Conservation (phyloP, 306 rosid genomes). For the Rubus idaeus region DNA sequence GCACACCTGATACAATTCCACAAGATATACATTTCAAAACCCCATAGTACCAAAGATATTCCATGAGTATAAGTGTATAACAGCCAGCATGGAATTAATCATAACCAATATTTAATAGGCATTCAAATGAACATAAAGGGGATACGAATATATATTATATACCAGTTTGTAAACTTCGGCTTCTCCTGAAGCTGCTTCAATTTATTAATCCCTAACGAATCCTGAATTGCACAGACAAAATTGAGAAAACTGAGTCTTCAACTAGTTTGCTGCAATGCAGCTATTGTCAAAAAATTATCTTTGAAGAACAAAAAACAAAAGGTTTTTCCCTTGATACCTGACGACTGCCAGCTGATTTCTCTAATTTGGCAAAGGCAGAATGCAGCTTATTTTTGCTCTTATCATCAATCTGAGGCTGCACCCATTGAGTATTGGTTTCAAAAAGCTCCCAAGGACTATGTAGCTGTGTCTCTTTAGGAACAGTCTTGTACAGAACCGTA, state of each 20-base stretch:
- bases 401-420: constrained; percentile 67
- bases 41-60: neutral
- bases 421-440: constrained; percentile 67
- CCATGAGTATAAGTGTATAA: no score
- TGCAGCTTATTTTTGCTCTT: constrained; percentile 53
- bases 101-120: neutral
- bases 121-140: neutral
- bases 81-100: neutral
- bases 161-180: constrained; percentile 76
- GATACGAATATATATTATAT: constrained; percentile 37
- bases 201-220: constrained; percentile 68
- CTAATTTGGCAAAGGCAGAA: constrained; percentile 54
- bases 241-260: constrained; percentile 20
- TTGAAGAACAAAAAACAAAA: neutral
- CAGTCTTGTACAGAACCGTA: constrained; percentile 69
- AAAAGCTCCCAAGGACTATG: constrained; percentile 99
- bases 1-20: constrained; percentile 66
- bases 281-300: neutral
- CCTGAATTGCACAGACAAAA: constrained; percentile 51
- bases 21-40: neutral
- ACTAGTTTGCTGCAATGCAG: neutral
- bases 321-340: constrained; percentile 52
- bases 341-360: constrained; percentile 46
- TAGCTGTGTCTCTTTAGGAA: constrained; percentile 57
- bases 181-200: constrained; percentile 58